These are phyloP conservation scores for Tricholoma furcatifolium DNA, from an alignment of 768 basidiomycete species.

Conservation along the genomic window DNA sequence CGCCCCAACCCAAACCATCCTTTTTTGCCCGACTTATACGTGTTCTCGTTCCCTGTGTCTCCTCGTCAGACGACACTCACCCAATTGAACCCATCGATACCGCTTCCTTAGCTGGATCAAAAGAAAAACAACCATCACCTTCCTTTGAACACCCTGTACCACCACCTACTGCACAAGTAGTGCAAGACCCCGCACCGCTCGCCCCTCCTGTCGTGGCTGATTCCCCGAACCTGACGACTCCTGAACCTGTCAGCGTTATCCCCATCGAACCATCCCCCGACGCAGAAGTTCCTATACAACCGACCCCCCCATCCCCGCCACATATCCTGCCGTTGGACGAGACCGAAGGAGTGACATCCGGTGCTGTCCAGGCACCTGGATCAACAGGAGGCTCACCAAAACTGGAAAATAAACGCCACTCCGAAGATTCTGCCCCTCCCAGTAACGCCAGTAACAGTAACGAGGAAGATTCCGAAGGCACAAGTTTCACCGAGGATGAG, in stretches of 20 bases:
- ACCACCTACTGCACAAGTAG: slow-evolving; percentile 1
- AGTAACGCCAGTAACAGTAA: slow-evolving; percentile 39
- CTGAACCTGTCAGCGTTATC: slow-evolving; percentile 4
- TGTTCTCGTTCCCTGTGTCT: slow-evolving; percentile 65
- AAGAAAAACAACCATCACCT: slow-evolving; percentile 26
- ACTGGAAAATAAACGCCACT: slow-evolving; percentile 34
- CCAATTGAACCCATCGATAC: slow-evolving; percentile 38
- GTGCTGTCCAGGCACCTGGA: slow-evolving; percentile 89
- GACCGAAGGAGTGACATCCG: slow-evolving; percentile 87
- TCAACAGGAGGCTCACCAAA: slow-evolving; percentile 53
- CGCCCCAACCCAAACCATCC: slow-evolving; percentile 40
- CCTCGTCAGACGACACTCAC: slow-evolving; percentile 48
- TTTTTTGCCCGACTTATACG: slow-evolving; percentile 60
- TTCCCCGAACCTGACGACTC: slow-evolving; percentile 7
- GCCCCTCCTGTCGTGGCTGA: slow-evolving; percentile 6
- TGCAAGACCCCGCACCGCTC: slow-evolving; percentile 3
- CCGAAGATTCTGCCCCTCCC: slow-evolving; percentile 36
- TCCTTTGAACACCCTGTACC: slow-evolving; percentile 8
- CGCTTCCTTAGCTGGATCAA: slow-evolving; percentile 20
- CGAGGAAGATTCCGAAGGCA: slow-evolving; percentile 65
- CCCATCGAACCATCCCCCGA: slow-evolving; percentile 13
- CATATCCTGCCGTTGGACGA: slow-evolving; percentile 58
- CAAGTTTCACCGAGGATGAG: slow-evolving; percentile 68
- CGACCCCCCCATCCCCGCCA: slow-evolving; percentile 28
- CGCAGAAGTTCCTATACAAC: slow-evolving; percentile 35